Evolutionary conservation across 805 yeast genomes (phyloP).

Genomic region (Saccharomycopsis oosterbeekiorum): DNA sequence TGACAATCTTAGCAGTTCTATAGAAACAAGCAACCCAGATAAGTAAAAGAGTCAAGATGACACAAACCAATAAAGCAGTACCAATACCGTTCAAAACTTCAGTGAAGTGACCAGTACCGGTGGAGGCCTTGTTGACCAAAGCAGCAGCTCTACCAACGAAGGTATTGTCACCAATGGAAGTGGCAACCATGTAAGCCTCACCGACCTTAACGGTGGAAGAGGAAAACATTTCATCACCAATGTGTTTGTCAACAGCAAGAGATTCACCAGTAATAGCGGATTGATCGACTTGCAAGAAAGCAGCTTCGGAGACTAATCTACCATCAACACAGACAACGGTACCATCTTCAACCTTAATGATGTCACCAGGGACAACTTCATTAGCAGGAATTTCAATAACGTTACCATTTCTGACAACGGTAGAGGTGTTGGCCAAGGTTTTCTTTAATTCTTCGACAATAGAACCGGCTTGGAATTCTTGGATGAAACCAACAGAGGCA

Average conservation of each 20-base stretch:
- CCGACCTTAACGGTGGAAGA: conserved; percentile 94
- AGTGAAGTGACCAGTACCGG: conserved; percentile 92
- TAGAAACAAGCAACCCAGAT: conserved; percentile 94
- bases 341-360: conserved; percentile 88
- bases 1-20: conserved; percentile 79
- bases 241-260: conserved; percentile 84
- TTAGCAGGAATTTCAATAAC: conserved; percentile 66
- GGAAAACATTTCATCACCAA: conserved; percentile 81
- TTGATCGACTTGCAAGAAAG: conserved; percentile 87
- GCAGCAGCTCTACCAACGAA: conserved; percentile 97
- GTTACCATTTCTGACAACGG: conserved; percentile 74
- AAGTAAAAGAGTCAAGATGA: conserved; percentile 73
- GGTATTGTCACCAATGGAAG: conserved; percentile 92
- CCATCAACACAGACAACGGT: conserved; percentile 90
- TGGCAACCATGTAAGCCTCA: conserved; percentile 87
- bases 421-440: conserved; percentile 85
- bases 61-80: conserved; percentile 81
- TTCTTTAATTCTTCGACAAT: conserved; percentile 94
- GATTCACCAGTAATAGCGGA: conserved; percentile 98
- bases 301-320: conserved; percentile 75
- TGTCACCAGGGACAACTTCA: conserved; percentile 93
- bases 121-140: conserved; percentile 87
- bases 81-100: conserved; percentile 98
- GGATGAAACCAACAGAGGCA: conserved; percentile 92
- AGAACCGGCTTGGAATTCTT: conserved; percentile 97